Percentiles rank a stretch among this genome's conserved stretches.
Evolutionary conservation across 768 basidiomycete species (phyloP).

Genomic region (Floccularia luteovirens): DNA sequence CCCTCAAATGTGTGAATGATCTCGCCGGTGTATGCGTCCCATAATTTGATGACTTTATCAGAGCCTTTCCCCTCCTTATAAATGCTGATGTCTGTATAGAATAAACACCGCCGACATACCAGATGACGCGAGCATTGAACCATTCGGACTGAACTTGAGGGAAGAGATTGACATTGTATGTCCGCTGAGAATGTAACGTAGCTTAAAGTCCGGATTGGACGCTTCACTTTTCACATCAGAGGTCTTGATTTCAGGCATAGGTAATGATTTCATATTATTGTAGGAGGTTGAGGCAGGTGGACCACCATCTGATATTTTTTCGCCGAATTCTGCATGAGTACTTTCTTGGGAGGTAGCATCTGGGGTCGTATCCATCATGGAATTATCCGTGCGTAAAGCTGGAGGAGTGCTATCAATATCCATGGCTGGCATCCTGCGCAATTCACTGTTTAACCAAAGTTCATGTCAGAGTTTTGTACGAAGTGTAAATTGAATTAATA

Average conservation of each 20-base stretch:
- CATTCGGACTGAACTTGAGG: slow-evolving; percentile 85
- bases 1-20: slow-evolving; percentile 68
- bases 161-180: slow-evolving; percentile 79
- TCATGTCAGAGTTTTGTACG: too few species aligned
- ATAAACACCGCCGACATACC: slow-evolving; percentile 42
- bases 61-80: slow-evolving; percentile 48
- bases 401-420: too few species aligned
- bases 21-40: slow-evolving; percentile 68
- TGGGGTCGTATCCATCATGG: too few species aligned
- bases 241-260: background rate
- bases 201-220: slow-evolving; percentile 42
- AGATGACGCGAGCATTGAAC: slow-evolving; percentile 72
- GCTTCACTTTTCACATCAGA: background rate
- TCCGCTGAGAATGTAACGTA: slow-evolving; percentile 64
- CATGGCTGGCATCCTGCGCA: too few species aligned
- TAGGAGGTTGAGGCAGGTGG: too few species aligned
- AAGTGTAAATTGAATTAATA: too few species aligned
- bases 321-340: too few species aligned
- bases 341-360: too few species aligned
- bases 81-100: slow-evolving; percentile 10
- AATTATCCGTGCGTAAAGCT: too few species aligned
- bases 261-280: slow-evolving; percentile 1
- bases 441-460: too few species aligned
- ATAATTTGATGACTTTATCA: slow-evolving; percentile 77
- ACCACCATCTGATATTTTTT: too few species aligned